Base-by-base conservation (phyloP, 345 rosid species). In the Combretum micranthum region DNA sequence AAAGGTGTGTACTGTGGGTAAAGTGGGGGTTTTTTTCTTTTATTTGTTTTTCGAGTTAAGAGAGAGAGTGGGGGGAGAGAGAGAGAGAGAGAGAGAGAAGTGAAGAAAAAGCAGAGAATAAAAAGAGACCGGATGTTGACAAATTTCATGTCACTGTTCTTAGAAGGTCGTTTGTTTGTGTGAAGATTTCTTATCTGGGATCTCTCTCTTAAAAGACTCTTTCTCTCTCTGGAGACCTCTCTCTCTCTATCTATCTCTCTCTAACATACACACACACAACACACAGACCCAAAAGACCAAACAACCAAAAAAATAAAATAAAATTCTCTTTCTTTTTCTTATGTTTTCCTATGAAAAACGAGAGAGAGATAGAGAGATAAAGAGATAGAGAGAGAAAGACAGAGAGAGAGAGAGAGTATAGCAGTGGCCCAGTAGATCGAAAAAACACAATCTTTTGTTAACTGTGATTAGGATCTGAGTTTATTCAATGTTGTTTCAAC, bases 61-160 rank as follows among this genome's bases (percentile, higher is more conserved):
- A 20, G 26, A 13, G 57, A 20, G 20, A 48, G 19, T 23, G 5
- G 15, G 20, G n/a, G 14, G 0, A n/a, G 1, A 6, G 12, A 44
- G 42, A 16, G 37, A 9, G 26, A 52, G 61, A 16, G 72, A 23
- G 62, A 26, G 69, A 53, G 65, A 62, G 67, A 59, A 68, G 71
- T 44, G 68, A 65, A 73, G 80, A 78, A 68, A 79, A 80, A 75
- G 80, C 80, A 84, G 79, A 83, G 90, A 91, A 91, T 85, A 80
- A 78, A 83, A 85, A 75, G 82, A 83, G 91, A 87, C 94, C 86
- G 83, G 83, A 79, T 85, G 87, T 92, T 84, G 97, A 87, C 97
- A 87, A 86, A 83, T 85, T 83, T 85, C 83, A 79, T 83, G 96
- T 85, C 87, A 81, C 81, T 85, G 86, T 85, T 87, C 81, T 69